A percentile compares a stretch with the other conserved stretches of the same genome.
These are phyloP conservation scores for Trebouxia sp. DNA, from an alignment of 139 green algal genomes.

Conservation along the genomic window DNA sequence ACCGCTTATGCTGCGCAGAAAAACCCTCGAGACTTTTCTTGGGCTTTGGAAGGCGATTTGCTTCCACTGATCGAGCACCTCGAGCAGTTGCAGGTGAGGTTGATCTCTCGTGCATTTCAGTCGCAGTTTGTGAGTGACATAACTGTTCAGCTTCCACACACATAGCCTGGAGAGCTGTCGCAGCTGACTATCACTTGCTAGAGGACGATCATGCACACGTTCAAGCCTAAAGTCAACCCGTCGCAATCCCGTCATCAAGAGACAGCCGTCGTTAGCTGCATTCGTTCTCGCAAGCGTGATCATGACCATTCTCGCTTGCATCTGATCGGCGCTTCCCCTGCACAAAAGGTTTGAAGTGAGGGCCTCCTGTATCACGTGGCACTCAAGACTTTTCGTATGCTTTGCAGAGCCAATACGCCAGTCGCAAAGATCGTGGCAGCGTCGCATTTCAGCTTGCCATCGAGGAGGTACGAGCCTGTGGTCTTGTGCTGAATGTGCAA, in stretches of 20 bases:
- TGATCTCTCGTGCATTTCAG: not conserved
- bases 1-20: conserved; percentile 12
- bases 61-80: conserved; percentile 31
- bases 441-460: not conserved
- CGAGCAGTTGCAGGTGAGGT: conserved; percentile 27
- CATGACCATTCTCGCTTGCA: no score
- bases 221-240: no score
- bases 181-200: no score
- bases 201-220: conserved; percentile 4
- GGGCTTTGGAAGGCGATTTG: conserved; percentile 35
- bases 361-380: not conserved
- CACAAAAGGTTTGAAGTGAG: no score
- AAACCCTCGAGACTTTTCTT: conserved; percentile 33
- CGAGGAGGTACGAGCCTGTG: conserved; percentile 26
- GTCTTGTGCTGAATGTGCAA: no score
- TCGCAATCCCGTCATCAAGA: no score
- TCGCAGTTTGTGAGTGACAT: not conserved
- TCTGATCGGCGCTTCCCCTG: no score
- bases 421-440: conserved; percentile 18
- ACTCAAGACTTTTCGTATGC: not conserved
- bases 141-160: no score
- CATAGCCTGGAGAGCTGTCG: not conserved
- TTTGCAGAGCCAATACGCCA: conserved; percentile 17
- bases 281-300: not conserved
- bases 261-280: no score